Conservation (phyloP, 169 alveolate species). For the Plasmodium knowlesi region DNA sequence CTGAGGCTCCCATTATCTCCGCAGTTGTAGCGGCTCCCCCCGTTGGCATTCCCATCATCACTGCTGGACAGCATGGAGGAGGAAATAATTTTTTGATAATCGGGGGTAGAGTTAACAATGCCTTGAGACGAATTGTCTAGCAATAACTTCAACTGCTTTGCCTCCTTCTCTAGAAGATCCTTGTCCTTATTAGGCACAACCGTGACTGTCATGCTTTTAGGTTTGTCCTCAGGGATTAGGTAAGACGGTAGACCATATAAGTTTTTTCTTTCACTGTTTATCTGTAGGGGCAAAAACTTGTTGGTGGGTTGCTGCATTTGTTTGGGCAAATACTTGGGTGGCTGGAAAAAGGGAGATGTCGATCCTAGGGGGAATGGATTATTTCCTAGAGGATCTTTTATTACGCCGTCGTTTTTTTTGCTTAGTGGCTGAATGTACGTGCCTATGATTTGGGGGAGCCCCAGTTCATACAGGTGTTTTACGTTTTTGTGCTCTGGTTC, state of each 20-base stretch:
- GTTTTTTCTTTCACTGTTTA: conserved; percentile 34
- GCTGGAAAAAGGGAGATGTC: conserved; percentile 69
- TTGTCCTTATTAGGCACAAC: conserved; percentile 74
- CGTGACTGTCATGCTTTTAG: conserved; percentile 52
- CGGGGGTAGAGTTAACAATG: conserved; percentile 75
- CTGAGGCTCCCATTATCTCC: not conserved
- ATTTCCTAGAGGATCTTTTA: not conserved
- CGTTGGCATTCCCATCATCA: not conserved
- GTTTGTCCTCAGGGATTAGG: conserved; percentile 70
- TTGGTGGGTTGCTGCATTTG: conserved; percentile 8
- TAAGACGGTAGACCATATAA: conserved; percentile 65
- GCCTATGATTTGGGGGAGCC: conserved; percentile 56
- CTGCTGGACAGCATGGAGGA: conserved; percentile 22
- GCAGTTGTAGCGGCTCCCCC: not conserved
- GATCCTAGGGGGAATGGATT: conserved; percentile 34
- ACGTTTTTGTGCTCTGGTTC: conserved; percentile 1
- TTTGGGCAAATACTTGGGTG: conserved; percentile 56
- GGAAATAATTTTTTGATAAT: conserved; percentile 60
- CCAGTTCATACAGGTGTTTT: conserved; percentile 62
- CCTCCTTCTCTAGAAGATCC: conserved; percentile 51
- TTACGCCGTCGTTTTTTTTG: conserved; percentile 4
- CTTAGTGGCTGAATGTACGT: conserved; percentile 72
- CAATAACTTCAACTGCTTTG: conserved; percentile 51
- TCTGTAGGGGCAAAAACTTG: conserved; percentile 16
- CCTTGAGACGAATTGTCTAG: conserved; percentile 72